Evolutionary conservation across 129 eudicot species (phyloP).

Genomic region (Tanacetum coccineum): DNA sequence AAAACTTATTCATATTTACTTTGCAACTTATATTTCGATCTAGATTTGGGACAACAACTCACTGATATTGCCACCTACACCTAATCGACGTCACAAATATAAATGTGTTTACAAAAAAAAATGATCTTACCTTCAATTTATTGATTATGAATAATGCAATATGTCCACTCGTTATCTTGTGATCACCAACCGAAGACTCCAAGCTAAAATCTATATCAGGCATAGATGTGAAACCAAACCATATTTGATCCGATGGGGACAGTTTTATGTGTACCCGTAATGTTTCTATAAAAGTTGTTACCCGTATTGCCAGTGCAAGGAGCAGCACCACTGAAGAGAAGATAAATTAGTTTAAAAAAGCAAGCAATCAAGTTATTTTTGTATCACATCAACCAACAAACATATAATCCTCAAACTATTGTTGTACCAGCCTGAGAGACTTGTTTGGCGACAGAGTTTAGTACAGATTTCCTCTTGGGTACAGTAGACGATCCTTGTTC

Average conservation of each 20-base stretch:
- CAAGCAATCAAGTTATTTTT: no score
- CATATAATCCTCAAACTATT: background rate
- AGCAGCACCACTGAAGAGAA: conserved; percentile 61
- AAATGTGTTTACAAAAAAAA: no score
- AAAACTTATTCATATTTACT: no score
- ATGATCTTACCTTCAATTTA: no score
- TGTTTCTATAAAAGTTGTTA: conserved; percentile 73
- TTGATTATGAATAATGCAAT: conserved; percentile 64
- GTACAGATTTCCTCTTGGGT: conserved; percentile 71
- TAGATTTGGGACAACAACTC: no score
- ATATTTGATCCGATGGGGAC: conserved; percentile 89
- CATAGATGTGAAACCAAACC: conserved; percentile 88
- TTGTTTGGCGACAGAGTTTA: conserved; percentile 79
- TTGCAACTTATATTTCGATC: no score
- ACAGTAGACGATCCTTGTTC: conserved; percentile 37
- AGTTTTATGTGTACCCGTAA: conserved; percentile 71
- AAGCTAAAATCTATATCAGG: conserved; percentile 75
- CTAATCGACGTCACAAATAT: no score
- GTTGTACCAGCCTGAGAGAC: conserved; percentile 73
- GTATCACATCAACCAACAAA: background rate
- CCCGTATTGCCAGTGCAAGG: conserved; percentile 62
- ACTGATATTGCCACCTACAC: no score
- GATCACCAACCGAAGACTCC: conserved; percentile 83
- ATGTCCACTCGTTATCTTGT: conserved; percentile 73
- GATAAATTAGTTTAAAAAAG: no score